Conservation (phyloP, 352 stramenopile genomes). For the Globisporangium lucens region DNA sequence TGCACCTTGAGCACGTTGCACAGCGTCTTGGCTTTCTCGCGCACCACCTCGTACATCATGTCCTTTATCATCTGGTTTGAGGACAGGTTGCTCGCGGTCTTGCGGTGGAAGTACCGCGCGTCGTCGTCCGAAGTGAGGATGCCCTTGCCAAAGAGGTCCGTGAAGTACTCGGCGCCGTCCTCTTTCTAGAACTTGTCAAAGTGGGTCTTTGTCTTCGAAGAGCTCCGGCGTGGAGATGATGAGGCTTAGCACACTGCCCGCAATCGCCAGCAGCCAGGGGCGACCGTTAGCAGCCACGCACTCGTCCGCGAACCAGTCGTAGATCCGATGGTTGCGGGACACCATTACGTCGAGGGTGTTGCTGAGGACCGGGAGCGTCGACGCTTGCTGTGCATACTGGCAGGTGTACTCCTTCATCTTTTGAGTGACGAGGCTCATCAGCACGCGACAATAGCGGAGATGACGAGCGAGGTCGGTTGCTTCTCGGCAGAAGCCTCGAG, state of each 20-base stretch:
- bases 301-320: slow-evolving; percentile 6
- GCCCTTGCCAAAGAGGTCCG: slow-evolving; percentile 44
- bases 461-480: too few relatives aligned
- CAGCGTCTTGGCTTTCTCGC: neutral
- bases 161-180: slow-evolving; percentile 35
- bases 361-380: neutral
- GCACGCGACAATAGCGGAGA: too few relatives aligned
- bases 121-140: slow-evolving; percentile 63
- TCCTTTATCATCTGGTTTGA: too few relatives aligned
- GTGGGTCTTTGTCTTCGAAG: slow-evolving; percentile 47
- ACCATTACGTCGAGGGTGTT: neutral
- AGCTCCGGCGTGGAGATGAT: slow-evolving; percentile 17
- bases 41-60: slow-evolving; percentile 1
- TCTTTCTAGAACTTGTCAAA: slow-evolving; percentile 57
- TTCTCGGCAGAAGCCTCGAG: too few relatives aligned
- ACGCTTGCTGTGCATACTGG: neutral
- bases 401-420: too few relatives aligned
- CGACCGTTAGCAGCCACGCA: neutral
- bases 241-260: neutral
- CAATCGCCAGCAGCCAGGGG: neutral
- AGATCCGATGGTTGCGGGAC: neutral
- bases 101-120: slow-evolving; percentile 63
- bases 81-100: slow-evolving; percentile 33
- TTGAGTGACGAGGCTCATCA: too few relatives aligned
- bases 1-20: neutral